A percentile compares a stretch with the other conserved stretches of the same genome.
These are phyloP conservation scores for Candida glucosophila DNA, from an alignment of 1,139 yeast species.

Conservation along the genomic window DNA sequence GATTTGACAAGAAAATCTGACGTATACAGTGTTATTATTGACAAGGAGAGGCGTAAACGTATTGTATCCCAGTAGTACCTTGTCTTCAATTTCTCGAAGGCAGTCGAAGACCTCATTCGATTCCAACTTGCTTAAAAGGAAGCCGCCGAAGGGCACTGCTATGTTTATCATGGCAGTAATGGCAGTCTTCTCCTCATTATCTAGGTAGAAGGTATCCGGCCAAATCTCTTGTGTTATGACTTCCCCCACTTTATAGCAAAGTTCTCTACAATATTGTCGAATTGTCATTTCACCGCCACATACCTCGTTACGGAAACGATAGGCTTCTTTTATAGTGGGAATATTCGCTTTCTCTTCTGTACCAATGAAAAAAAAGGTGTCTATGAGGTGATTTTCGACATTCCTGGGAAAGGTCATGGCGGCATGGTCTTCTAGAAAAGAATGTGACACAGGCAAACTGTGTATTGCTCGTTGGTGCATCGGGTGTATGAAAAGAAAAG, in stretches of 20 bases:
- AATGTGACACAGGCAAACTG: conserved; percentile 49
- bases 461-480: conserved; percentile 45
- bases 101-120: too few relatives aligned
- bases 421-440: conserved; percentile 21
- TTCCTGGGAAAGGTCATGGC: conserved; percentile 12
- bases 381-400: conserved; percentile 25
- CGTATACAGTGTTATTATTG: conserved; percentile 34
- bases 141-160: too few relatives aligned
- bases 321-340: conserved; percentile 26
- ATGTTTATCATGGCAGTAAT: conserved; percentile 42
- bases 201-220: conserved; percentile 22
- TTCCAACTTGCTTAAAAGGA: too few relatives aligned
- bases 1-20: conserved; percentile 52
- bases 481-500: conserved; percentile 49
- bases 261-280: conserved; percentile 32
- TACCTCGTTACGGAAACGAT: conserved; percentile 38
- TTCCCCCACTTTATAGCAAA: conserved; percentile 37
- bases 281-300: conserved; percentile 61
- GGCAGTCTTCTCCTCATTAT: conserved; percentile 19
- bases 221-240: conserved; percentile 24
- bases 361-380: conserved; percentile 31
- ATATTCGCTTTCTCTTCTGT: conserved; percentile 22
- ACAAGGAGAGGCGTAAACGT: conserved; percentile 39
- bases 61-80: conserved; percentile 16
- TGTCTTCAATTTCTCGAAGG: too few relatives aligned